Percentiles rank a stretch among this genome's conserved stretches.
phyloP scores from a whole-genome alignment of 2,329 filamentous ascomycete species.

The Aspergillus hiratsukae region DNA sequence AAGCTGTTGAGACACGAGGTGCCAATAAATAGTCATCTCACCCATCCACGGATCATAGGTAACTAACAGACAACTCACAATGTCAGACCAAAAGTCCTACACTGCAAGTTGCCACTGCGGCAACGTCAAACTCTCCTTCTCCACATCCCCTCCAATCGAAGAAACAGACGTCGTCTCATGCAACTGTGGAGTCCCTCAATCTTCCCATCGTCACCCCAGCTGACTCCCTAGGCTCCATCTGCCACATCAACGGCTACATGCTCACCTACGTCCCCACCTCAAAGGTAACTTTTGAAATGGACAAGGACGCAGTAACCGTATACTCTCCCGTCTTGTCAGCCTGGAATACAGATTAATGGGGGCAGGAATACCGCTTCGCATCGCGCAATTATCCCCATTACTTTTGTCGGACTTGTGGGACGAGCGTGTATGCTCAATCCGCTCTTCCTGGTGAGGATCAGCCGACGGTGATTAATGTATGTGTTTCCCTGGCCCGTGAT shows the following conservation, averaged over 20 bases:
- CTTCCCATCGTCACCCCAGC: not conserved
- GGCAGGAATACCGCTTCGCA: constrained; percentile 25
- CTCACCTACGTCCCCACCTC: constrained; percentile 22
- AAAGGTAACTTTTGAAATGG: constrained; percentile 18
- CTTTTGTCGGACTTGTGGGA: constrained; percentile 29
- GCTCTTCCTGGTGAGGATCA: constrained; percentile 13
- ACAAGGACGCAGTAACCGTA: constrained; percentile 20
- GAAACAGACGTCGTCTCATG: constrained; percentile 14
- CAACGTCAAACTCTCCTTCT: constrained; percentile 17
- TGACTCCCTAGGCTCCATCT: constrained; percentile 23
- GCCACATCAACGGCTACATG: constrained; percentile 27
- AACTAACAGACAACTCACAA: not conserved
- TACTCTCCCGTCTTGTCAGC: not conserved
- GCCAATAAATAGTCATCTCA: not conserved
- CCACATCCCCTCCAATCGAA: constrained; percentile 12
- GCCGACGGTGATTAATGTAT: constrained; percentile 28
- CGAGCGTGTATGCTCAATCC: constrained; percentile 22
- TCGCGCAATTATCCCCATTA: constrained; percentile 22
- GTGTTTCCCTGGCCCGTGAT: not conserved
- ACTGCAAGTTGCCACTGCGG: constrained; percentile 20
- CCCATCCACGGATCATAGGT: not conserved
- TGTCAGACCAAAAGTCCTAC: constrained; percentile 2
- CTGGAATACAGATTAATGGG: not conserved
- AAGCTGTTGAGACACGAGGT: not conserved
- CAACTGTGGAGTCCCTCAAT: constrained; percentile 14